Percentiles rank a stretch among this genome's conserved stretches.
Conservation (phyloP, 345 rosid genomes). For the Cardamine occulta region DNA sequence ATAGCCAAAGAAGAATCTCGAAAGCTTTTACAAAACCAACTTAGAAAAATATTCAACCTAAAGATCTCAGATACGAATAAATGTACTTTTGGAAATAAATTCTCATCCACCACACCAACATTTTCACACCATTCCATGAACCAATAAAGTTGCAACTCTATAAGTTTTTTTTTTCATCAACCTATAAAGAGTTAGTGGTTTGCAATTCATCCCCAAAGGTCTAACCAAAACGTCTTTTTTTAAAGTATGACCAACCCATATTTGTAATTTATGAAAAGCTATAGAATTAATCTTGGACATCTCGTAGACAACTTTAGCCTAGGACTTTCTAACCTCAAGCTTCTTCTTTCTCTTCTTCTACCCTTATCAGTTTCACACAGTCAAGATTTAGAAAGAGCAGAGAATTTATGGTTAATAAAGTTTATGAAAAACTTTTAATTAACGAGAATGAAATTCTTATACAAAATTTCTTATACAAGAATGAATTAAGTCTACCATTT, state of each 20-base stretch:
- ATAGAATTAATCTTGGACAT: background rate
- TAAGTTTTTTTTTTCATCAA: background rate
- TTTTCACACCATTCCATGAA: constrained; percentile 10
- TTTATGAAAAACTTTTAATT: background rate
- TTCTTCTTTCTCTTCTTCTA: background rate
- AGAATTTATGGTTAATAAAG: background rate
- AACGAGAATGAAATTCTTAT: background rate
- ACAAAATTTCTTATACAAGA: no score
- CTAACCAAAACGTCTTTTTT: background rate
- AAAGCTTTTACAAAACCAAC: constrained; percentile 17
- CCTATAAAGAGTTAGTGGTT: background rate
- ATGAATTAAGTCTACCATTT: background rate
- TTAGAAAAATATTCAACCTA: constrained; percentile 39
- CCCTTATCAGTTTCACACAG: background rate
- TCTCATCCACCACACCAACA: constrained; percentile 30
- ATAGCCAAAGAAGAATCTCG: constrained; percentile 4
- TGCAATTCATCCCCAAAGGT: background rate
- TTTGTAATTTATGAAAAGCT: no score
- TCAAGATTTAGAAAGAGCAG: background rate
- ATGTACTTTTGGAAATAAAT: background rate
- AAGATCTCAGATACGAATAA: background rate
- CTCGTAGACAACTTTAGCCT: background rate
- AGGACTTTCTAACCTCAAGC: background rate
- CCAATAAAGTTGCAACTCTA: background rate
- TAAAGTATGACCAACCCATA: background rate